These are phyloP conservation scores for Boletus tylopilopsis DNA, from an alignment of 768 basidiomycete genomes.

Conservation along the genomic window DNA sequence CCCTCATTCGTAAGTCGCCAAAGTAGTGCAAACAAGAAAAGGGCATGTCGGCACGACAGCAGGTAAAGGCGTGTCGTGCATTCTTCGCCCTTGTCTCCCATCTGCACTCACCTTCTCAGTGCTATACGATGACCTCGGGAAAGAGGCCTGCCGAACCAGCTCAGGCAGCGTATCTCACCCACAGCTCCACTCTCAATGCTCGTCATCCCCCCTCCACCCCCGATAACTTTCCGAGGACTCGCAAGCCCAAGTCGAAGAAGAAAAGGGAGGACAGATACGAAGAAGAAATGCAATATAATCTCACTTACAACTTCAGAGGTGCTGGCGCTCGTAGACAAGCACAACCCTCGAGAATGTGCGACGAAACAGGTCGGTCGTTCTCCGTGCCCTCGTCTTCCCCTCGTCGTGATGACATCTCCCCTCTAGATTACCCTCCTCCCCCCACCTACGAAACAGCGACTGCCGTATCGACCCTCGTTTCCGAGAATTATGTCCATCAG, in stretches of 20 bases:
- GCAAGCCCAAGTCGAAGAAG: constrained; percentile 38
- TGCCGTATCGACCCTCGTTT: constrained; percentile 39
- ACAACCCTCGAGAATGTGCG: constrained; percentile 24
- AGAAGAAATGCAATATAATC: constrained; percentile 38
- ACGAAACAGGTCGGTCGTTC: constrained; percentile 31
- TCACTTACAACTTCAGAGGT: constrained; percentile 30
- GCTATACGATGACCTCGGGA: constrained; percentile 35
- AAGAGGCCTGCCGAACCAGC: constrained; percentile 29
- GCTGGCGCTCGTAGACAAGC: constrained; percentile 24
- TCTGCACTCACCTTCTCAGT: constrained; percentile 32
- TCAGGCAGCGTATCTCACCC: constrained; percentile 50
- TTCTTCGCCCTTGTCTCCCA: constrained; percentile 37
- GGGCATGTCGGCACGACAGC: constrained; percentile 32
- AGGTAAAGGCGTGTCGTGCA: constrained; percentile 36
- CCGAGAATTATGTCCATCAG: constrained; percentile 37
- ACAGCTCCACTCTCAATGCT: constrained; percentile 51
- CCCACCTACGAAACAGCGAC: constrained; percentile 64
- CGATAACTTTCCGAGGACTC: constrained; percentile 46
- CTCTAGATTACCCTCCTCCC: constrained; percentile 63
- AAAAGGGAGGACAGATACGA: constrained; percentile 44
- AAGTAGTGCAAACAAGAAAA: constrained; percentile 29
- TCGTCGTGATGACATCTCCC: constrained; percentile 26
- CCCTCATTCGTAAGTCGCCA: constrained; percentile 26
- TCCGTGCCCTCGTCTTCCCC: background rate
- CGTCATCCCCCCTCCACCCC: constrained; percentile 46